Percentiles rank a stretch among this genome's conserved stretches.
Conservation (phyloP, 2,329 filamentous ascomycete species). For the Talaromyces sp. region DNA sequence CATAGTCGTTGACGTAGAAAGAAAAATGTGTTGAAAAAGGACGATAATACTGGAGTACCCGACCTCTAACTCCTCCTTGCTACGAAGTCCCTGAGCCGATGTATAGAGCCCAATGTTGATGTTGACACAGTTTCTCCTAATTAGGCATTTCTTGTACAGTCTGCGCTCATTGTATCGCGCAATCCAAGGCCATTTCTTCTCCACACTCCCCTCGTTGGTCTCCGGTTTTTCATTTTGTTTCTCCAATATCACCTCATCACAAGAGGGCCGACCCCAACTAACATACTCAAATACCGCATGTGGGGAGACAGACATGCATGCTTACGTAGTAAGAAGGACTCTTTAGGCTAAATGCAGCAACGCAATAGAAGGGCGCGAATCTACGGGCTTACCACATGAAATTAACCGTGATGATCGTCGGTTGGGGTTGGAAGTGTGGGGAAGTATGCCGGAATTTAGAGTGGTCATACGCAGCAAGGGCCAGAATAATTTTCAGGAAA, state of each 20-base stretch:
- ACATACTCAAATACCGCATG: neutral
- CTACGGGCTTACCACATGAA: neutral
- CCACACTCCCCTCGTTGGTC: neutral
- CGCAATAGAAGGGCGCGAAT: neutral
- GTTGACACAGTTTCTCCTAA: neutral
- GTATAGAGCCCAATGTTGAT: no score
- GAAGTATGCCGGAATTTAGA: neutral
- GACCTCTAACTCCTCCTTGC: no score
- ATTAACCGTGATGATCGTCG: neutral
- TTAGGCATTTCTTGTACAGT: neutral
- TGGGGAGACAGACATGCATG: neutral
- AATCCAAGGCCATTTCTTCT: neutral
- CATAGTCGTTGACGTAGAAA: no score
- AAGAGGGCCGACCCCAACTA: neutral
- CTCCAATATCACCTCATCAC: neutral
- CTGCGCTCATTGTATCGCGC: neutral
- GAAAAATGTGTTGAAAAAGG: no score
- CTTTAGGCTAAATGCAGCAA: neutral
- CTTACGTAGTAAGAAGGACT: neutral
- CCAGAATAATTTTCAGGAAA: neutral
- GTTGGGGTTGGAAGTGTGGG: neutral
- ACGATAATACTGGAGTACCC: no score
- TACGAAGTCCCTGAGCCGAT: no score
- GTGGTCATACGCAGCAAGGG: neutral
- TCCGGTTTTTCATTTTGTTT: neutral